Conservation (phyloP, 352 stramenopile genomes). For the Stramenopiles sp. region DNA sequence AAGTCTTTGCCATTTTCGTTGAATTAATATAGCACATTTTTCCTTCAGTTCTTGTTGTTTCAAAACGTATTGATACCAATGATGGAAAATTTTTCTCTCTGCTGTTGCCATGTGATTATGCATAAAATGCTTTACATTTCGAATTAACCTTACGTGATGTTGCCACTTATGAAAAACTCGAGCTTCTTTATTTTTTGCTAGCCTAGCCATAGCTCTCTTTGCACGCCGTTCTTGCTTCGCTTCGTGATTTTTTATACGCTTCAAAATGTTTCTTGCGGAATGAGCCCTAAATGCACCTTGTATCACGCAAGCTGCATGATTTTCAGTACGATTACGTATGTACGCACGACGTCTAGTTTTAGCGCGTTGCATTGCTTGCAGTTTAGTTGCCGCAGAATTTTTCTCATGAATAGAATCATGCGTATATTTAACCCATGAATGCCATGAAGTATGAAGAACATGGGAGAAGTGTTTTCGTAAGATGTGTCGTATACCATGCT, state of each 20-base stretch:
- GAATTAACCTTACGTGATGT: conserved; percentile 12
- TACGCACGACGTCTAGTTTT: background rate
- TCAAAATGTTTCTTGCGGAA: conserved; percentile 12
- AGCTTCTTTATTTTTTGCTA: conserved; percentile 1
- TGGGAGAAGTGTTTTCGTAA: background rate
- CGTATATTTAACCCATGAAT: background rate
- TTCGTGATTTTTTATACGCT: conserved; percentile 25
- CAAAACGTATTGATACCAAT: conserved; percentile 9
- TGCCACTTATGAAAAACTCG: conserved; percentile 25
- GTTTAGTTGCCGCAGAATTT: background rate
- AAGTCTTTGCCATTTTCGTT: conserved; percentile 23
- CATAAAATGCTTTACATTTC: conserved; percentile 25
- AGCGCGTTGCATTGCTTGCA: conserved; percentile 1
- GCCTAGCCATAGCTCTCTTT: background rate
- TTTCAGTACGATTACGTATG: conserved; percentile 13
- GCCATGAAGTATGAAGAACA: background rate
- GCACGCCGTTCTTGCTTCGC: conserved; percentile 12
- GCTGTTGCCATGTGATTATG: background rate
- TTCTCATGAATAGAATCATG: background rate
- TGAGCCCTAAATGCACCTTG: conserved; percentile 36
- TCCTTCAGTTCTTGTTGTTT: conserved; percentile 11
- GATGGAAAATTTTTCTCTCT: conserved; percentile 8
- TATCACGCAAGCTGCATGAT: conserved; percentile 23
- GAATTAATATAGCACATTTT: conserved; percentile 22
- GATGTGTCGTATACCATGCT: background rate